phyloP scores from a whole-genome alignment of 352 stramenopile species.

The Phytophthora idaei region DNA sequence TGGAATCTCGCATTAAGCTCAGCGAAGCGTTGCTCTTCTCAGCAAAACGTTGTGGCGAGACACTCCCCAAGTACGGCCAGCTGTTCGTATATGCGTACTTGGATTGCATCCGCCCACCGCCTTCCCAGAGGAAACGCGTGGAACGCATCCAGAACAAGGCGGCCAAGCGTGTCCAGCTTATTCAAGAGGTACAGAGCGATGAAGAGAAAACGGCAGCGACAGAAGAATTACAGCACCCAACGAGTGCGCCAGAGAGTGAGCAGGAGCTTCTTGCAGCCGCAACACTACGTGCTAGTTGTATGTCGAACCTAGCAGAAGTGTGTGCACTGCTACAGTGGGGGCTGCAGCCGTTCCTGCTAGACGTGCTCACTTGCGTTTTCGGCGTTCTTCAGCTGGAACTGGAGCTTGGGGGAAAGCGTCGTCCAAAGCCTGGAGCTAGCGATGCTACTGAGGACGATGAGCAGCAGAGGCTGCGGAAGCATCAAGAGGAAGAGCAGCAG shows the following conservation, averaged over 20 bases:
- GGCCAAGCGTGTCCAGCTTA: constrained; percentile 51
- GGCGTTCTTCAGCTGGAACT: constrained; percentile 82
- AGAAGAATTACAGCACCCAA: constrained; percentile 1
- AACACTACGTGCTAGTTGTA: constrained; percentile 80
- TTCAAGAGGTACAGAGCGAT: constrained; percentile 50
- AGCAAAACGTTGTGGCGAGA: constrained; percentile 78
- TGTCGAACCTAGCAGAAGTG: constrained; percentile 90
- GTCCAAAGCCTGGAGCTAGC: constrained; percentile 4
- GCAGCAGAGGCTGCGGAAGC: constrained; percentile 16
- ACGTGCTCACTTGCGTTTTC: constrained; percentile 82
- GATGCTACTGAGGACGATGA: constrained; percentile 17
- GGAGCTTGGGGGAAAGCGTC: constrained; percentile 26
- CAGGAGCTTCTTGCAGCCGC: constrained; percentile 46
- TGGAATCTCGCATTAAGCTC: constrained; percentile 84
- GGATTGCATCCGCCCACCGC: constrained; percentile 67
- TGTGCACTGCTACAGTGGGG: constrained; percentile 75
- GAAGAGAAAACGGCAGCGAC: constrained; percentile 6
- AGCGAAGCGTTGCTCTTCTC: constrained; percentile 84
- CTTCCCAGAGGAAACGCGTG: constrained; percentile 7
- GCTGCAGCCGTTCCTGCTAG: constrained; percentile 68
- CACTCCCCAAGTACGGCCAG: constrained; percentile 70
- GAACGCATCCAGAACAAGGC: constrained; percentile 24
- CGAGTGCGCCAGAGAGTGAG: constrained; percentile 19
- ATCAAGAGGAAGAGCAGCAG: constrained; percentile 30
- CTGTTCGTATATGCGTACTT: constrained; percentile 84